Conservation (phyloP, 805 yeast species). For the Sporopachydermia lactativora region DNA sequence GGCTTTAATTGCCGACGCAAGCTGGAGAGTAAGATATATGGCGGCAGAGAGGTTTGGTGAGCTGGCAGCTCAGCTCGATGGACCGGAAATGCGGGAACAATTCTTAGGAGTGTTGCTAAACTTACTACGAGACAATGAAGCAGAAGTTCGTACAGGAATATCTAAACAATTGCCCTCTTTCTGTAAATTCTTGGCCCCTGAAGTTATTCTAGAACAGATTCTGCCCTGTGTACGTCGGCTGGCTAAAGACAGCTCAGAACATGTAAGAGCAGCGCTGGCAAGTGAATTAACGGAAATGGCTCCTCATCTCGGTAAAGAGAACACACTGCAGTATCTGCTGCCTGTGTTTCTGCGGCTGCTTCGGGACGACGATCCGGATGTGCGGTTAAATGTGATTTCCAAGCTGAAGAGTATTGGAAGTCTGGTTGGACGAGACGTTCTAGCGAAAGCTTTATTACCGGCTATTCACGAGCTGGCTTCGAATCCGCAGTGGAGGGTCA, state of each 20-base stretch:
- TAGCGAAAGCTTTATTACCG: constrained; percentile 61
- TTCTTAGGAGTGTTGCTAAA: constrained; percentile 42
- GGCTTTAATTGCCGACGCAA: constrained; percentile 54
- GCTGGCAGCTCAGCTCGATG: constrained; percentile 43
- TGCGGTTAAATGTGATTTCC: constrained; percentile 65
- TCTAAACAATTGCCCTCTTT: constrained; percentile 69
- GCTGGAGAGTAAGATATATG: constrained; percentile 84
- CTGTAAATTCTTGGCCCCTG: constrained; percentile 35
- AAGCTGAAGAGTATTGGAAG: constrained; percentile 67
- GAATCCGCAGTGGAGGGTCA: constrained; percentile 77
- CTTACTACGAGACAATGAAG: constrained; percentile 68
- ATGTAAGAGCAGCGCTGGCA: constrained; percentile 67
- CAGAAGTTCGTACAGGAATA: constrained; percentile 73
- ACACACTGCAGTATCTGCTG: constrained; percentile 52
- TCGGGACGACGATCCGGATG: constrained; percentile 78
- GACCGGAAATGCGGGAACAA: constrained; percentile 31
- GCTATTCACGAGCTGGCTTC: constrained; percentile 77
- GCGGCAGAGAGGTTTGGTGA: constrained; percentile 66
- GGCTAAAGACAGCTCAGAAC: constrained; percentile 68
- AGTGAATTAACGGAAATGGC: constrained; percentile 61
- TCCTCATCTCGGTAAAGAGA: constrained; percentile 54
- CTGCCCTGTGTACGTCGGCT: constrained; percentile 59
- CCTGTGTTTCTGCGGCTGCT: constrained; percentile 70
- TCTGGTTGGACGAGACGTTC: constrained; percentile 60
- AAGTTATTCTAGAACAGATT: constrained; percentile 39